Base-by-base conservation (phyloP, 495 filamentous ascomycete species). In the Sphaerosporella brunnea region DNA sequence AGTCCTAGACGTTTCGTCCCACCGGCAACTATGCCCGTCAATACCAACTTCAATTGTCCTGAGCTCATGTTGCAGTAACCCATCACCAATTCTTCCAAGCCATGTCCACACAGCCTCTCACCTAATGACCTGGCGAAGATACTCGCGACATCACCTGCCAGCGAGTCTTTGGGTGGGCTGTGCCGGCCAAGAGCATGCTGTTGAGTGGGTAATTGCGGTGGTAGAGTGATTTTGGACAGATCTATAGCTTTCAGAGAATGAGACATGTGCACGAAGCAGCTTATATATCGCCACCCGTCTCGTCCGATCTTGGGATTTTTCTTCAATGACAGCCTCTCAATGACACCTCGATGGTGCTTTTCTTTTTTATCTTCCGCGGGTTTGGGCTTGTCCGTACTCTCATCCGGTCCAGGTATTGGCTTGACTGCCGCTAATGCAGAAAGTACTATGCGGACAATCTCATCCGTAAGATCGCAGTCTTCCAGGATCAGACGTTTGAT, bases 241-340 rank as follows among this genome's bases (percentile, higher is more conserved):
- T 96, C 90, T 21, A 96, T 72, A 8, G 74, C 80, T 62, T 84
- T 87, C 25, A 97, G 64, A 7, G 84, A 86, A 49, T 76, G 77
- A 39, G 82, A 93, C 63, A 95, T 78, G 59, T 94, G 79, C 19
- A 94, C 68, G 60, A 97, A 97, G 7, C 93, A 68, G 46, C 78
- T 78, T 30, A 97, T 82, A 54, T 95, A 80, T 55, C 77, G 80
- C 90, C 90, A 97, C 23, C 90, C 90, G 45, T 88, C 83, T 1
- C 69, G 65, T 7, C 80, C 78, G 47, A 96, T 82, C 55, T 84
- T 88, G 1, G 72, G 66, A 56, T 92, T 93, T 58, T 87, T 79
- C 61, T 93, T 95, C n/a, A 97, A 64, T 3, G 79, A 80, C 3
- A 97, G 63, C 50, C 88, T 79, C 66, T 95, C 87, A 2, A 96